Evolutionary conservation across 1,139 yeast species (phyloP).

Genomic region (Zygosaccharomyces pseudobailii): DNA sequence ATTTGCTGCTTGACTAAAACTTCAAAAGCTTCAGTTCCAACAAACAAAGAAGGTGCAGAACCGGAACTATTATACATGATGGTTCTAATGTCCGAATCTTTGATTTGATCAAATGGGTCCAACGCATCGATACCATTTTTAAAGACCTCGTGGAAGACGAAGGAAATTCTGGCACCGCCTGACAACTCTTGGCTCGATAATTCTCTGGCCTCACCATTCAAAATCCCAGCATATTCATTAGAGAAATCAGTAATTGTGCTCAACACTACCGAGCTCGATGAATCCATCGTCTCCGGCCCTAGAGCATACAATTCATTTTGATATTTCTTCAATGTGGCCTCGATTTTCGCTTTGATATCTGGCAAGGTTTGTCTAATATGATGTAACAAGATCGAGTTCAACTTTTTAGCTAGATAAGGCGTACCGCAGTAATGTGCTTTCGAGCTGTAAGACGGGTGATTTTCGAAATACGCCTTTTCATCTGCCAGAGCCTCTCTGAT

Average conservation of each 20-base stretch:
- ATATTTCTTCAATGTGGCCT: conserved; percentile 72
- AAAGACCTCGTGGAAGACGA: conserved; percentile 95
- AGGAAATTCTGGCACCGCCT: conserved; percentile 97
- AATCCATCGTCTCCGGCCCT: conserved; percentile 82
- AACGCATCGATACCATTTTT: conserved; percentile 88
- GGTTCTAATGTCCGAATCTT: conserved; percentile 96
- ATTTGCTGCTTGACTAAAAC: conserved; percentile 95
- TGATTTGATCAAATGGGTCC: conserved; percentile 96
- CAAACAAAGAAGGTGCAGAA: conserved; percentile 94
- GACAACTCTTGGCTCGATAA: conserved; percentile 78
- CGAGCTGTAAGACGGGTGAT: conserved; percentile 71
- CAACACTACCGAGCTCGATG: conserved; percentile 85
- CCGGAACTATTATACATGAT: conserved; percentile 96
- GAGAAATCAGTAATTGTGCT: conserved; percentile 89
- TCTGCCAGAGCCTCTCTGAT: conserved; percentile 83
- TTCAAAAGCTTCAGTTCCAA: conserved; percentile 96
- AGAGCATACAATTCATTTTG: conserved; percentile 70
- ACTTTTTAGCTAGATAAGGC: conserved; percentile 88
- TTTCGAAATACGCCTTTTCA: conserved; percentile 72
- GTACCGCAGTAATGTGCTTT: conserved; percentile 95
- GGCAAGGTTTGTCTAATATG: conserved; percentile 94
- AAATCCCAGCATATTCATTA: conserved; percentile 84
- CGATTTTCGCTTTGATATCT: conserved; percentile 89
- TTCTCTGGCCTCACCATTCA: conserved; percentile 93
- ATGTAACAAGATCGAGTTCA: conserved; percentile 82